These are phyloP conservation scores for Epichloe baconii DNA, from an alignment of 2,329 filamentous ascomycete species.

Conservation along the genomic window DNA sequence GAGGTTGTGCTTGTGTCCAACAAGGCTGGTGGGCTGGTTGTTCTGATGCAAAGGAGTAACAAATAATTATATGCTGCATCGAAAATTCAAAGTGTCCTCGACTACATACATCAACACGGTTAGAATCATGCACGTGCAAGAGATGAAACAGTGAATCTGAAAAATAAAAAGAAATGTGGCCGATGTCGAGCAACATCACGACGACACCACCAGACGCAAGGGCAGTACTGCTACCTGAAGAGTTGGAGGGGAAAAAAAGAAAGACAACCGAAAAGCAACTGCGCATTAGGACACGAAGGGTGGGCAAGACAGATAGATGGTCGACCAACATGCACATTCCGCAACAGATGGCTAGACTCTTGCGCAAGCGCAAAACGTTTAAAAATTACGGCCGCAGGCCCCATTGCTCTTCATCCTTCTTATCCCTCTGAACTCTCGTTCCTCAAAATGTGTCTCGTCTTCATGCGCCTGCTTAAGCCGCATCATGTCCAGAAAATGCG, in stretches of 20 bases:
- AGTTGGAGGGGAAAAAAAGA: background rate
- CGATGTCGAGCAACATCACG: too few species aligned
- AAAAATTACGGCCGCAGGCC: background rate
- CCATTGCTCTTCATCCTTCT: background rate
- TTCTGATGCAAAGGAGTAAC: too few species aligned
- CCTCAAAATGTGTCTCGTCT: background rate
- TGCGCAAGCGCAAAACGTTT: background rate
- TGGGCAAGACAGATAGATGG: background rate
- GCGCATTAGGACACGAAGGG: background rate
- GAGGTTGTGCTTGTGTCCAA: too few species aligned
- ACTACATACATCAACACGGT: too few species aligned
- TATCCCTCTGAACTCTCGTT: background rate
- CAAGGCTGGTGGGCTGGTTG: too few species aligned
- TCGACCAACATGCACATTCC: background rate
- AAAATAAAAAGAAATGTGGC: too few species aligned
- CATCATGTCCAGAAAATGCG: background rate
- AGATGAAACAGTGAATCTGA: too few species aligned
- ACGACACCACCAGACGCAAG: too few species aligned
- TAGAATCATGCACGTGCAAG: too few species aligned
- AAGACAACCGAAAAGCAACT: background rate
- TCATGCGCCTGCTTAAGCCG: background rate
- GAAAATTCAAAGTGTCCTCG: too few species aligned
- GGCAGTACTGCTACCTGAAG: too few species aligned
- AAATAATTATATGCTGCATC: too few species aligned
- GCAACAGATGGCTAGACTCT: background rate